Evolutionary conservation across 257 asterid genomes (phyloP).

Genomic region (Solanum clarkiae): DNA sequence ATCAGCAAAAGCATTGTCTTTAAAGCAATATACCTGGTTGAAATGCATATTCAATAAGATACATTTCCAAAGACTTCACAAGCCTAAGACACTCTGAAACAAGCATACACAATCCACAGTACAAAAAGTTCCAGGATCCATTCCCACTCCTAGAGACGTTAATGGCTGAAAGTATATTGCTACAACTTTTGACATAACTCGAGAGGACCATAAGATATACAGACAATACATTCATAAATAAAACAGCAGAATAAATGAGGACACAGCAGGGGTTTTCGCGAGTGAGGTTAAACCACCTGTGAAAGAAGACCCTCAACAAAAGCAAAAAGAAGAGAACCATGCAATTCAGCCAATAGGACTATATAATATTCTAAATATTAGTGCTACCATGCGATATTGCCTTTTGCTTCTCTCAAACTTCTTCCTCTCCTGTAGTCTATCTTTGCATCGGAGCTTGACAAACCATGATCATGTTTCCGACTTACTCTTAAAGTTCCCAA

Average conservation of each 20-base stretch:
- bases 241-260: not conserved
- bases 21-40: not conserved
- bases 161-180: not conserved
- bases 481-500: conserved; percentile 40
- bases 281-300: conserved; percentile 19
- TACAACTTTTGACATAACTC: not conserved
- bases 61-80: not conserved
- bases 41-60: not conserved
- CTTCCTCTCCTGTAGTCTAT: conserved; percentile 79
- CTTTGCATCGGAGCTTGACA: conserved; percentile 88
- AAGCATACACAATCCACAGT: not conserved
- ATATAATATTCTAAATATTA: not conserved
- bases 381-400: conserved; percentile 24
- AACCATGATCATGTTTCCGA: conserved; percentile 50
- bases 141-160: not conserved
- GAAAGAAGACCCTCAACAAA: conserved; percentile 10
- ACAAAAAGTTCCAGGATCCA: not conserved
- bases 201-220: not conserved
- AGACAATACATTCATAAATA: conserved; percentile 1
- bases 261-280: not conserved
- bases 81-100: not conserved
- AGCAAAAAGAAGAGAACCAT: conserved; percentile 5
- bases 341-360: conserved; percentile 15
- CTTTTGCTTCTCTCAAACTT: conserved; percentile 65
- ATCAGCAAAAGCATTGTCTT: not conserved